A percentile compares a stretch with the other conserved stretches of the same genome.
phyloP scores from a whole-genome alignment of 2,329 filamentous ascomycete genomes.

The Penicillium janthinellum region DNA sequence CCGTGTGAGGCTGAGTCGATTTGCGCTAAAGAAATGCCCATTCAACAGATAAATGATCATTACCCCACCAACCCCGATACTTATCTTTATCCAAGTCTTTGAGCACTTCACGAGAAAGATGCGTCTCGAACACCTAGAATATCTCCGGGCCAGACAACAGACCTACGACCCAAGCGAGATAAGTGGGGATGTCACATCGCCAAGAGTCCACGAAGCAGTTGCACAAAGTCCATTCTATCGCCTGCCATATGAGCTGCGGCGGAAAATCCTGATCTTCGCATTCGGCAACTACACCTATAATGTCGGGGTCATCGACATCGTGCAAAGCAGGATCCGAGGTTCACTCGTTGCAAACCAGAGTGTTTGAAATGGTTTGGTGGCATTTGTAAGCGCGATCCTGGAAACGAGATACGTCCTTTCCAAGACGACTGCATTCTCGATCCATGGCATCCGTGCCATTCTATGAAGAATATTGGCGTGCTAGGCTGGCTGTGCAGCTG shows the following conservation, averaged over 20 bases:
- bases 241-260: background rate
- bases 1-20: background rate
- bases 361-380: background rate
- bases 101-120: background rate
- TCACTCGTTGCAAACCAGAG: background rate
- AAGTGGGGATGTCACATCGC: background rate
- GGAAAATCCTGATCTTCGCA: background rate
- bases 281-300: background rate
- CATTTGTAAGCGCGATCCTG: background rate
- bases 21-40: background rate
- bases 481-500: background rate
- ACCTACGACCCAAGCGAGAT: background rate
- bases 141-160: background rate
- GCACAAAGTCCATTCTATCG: background rate
- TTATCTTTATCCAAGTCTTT: background rate
- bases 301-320: background rate
- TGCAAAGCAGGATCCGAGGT: background rate
- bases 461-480: background rate
- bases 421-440: background rate
- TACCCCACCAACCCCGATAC: background rate
- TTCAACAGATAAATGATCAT: background rate
- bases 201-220: background rate
- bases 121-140: background rate
- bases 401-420: background rate
- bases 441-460: background rate